A percentile compares a stretch with the other conserved stretches of the same genome.
Evolutionary conservation across 768 basidiomycete genomes (phyloP).

Genomic region (Lactarius sp.): DNA sequence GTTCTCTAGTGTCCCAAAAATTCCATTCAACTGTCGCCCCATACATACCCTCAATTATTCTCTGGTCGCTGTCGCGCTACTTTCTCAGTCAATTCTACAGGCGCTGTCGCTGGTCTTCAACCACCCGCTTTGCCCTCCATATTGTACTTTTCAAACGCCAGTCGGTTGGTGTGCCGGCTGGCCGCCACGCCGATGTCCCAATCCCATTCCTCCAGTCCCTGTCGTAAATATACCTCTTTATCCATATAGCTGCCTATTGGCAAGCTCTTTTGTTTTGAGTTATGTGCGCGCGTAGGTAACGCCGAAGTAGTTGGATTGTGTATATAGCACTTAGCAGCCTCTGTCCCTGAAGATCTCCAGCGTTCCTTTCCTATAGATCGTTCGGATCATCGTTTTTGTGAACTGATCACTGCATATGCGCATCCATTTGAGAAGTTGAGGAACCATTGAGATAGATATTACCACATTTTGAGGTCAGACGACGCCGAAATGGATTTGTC

Average conservation of each 20-base stretch:
- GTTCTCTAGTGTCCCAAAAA: slow-evolving; percentile 13
- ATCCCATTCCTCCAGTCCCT: not conserved
- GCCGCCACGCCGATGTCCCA: slow-evolving; percentile 3
- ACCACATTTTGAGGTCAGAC: too few relatives aligned
- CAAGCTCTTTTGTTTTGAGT: not conserved
- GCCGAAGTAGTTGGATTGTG: not conserved
- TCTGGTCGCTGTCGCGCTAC: slow-evolving; percentile 6
- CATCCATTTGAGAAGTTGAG: not conserved
- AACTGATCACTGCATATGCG: not conserved
- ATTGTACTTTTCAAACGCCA: slow-evolving; percentile 8
- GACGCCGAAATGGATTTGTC: too few relatives aligned
- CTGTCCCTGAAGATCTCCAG: not conserved
- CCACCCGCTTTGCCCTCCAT: slow-evolving; percentile 2
- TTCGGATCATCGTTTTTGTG: not conserved
- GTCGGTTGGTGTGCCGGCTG: slow-evolving; percentile 10
- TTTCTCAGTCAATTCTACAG: not conserved
- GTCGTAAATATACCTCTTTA: slow-evolving; percentile 22
- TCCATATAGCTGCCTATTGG: slow-evolving; percentile 13
- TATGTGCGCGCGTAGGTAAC: not conserved
- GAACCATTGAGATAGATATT: not conserved
- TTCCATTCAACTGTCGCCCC: not conserved
- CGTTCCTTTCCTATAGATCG: not conserved
- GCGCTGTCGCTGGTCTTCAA: not conserved
- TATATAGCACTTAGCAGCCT: not conserved
- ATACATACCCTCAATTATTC: slow-evolving; percentile 7